Evolutionary conservation across 345 rosid genomes (phyloP).

Genomic region (Theobroma cacao): DNA sequence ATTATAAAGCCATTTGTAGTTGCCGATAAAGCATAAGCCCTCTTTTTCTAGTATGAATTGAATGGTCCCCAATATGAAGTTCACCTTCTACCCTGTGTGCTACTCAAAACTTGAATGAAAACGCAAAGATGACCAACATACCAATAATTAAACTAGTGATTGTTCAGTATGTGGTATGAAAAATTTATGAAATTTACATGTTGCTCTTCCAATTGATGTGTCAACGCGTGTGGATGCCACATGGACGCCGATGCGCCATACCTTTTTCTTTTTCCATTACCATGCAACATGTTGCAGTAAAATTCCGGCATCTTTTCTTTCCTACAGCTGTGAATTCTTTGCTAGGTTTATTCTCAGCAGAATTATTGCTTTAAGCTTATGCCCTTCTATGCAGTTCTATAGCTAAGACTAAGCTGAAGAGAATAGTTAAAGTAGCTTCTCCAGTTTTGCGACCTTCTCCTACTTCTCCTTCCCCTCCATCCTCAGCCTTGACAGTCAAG

Average conservation of each 20-base stretch:
- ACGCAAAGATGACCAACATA: neutral
- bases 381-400: neutral
- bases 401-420: conserved; percentile 4
- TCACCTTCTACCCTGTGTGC: conserved; percentile 10
- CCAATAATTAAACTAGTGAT: conserved; percentile 17
- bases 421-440: neutral
- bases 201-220: conserved; percentile 7
- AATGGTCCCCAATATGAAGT: conserved; percentile 27
- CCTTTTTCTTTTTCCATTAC: conserved; percentile 29
- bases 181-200: neutral
- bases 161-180: conserved; percentile 26
- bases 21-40: conserved; percentile 29
- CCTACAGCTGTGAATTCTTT: conserved; percentile 6
- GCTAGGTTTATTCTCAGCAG: conserved; percentile 11
- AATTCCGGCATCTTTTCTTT: conserved; percentile 33
- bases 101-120: neutral
- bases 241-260: conserved; percentile 26
- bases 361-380: conserved; percentile 8
- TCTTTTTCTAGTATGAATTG: conserved; percentile 16
- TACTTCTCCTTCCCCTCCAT: conserved; percentile 12
- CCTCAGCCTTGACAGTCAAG: conserved; percentile 5
- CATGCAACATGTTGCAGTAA: conserved; percentile 19
- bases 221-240: conserved; percentile 19
- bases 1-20: conserved; percentile 27
- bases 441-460: conserved; percentile 14